Base-by-base conservation (phyloP, 208 protist genomes). In the Leishmania tarentolae region DNA sequence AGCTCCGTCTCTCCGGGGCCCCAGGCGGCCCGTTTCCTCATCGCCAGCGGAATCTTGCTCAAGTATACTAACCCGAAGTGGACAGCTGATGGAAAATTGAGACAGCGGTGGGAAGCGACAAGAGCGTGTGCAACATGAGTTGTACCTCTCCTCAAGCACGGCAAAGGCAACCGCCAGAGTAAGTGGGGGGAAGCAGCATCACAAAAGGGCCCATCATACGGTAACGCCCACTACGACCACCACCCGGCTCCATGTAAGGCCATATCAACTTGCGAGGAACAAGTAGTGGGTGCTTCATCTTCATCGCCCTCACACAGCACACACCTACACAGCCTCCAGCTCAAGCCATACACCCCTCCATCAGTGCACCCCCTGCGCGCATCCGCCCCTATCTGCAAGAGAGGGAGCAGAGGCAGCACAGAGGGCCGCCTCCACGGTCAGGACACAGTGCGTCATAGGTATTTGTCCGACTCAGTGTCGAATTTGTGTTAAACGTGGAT, bases 41-140 rank as follows among this genome's bases (percentile, higher is more conserved):
- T n/a, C n/a, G n/a, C n/a, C n/a, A n/a, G n/a, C n/a, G n/a, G n/a
- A n/a, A n/a, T n/a, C n/a, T n/a, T n/a, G 65, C 65, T 80, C 80
- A 65, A 83, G 83, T 79, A 90, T 88, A 88, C 83, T 87, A 90
- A 87, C 87, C 84, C 75, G 65, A 37, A 70, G 65, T 70, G 65
- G 24, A 37, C 5, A 70, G 65, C 65, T 70, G 65, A 70, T 44
- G n/a, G 5, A 35, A 35, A 70, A 24, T 17, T 79, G 50, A 78
- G n/a, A 17, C 76, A 44, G 59, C 75, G 75, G 70, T 66, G 84
- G 84, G 80, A 88, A 91, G 79, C 83, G 82, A 91, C 82, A 82
- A 85, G 78, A 83, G 84, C 79, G 65, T 44, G 15, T 70, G 35
- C 2, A 19, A 11, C 65, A 15, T 7, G 11, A 37, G 11, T 8